Conservation (phyloP, 208 protist species). For the Acanthamoeba rhysodes region DNA sequence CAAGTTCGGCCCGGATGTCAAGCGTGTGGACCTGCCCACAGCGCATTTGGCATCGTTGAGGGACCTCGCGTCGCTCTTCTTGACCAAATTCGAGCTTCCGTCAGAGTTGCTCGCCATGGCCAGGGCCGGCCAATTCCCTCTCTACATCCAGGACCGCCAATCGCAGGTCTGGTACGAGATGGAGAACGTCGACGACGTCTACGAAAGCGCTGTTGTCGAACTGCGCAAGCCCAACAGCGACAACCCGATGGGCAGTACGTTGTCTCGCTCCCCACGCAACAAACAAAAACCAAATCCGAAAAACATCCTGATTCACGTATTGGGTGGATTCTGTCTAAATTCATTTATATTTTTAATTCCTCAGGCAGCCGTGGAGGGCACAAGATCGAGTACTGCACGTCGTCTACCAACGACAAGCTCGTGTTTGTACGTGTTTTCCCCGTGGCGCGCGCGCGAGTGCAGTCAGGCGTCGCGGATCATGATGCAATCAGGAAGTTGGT, state of each 20-base stretch:
- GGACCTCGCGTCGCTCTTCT: neutral
- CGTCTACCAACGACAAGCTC: conserved; percentile 45
- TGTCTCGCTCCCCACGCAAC: neutral
- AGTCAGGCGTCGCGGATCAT: neutral
- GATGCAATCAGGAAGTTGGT: neutral
- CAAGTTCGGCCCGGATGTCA: conserved; percentile 43
- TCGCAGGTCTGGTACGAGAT: conserved; percentile 50
- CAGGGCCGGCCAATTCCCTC: neutral
- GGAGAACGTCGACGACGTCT: conserved; percentile 39
- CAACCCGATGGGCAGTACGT: neutral
- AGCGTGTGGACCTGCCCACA: conserved; percentile 11
- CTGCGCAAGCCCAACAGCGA: neutral
- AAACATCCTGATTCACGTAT: too few relatives aligned
- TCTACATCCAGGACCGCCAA: conserved; percentile 56
- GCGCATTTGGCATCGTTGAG: neutral
- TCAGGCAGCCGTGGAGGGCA: conserved; percentile 24
- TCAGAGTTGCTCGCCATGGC: conserved; percentile 24
- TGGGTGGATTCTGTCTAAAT: too few relatives aligned
- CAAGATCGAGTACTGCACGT: conserved; percentile 44
- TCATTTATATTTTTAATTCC: too few relatives aligned
- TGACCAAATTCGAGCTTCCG: neutral
- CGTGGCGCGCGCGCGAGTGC: neutral
- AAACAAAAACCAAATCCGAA: neutral
- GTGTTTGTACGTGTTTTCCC: neutral
- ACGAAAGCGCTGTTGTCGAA: conserved; percentile 26